Evolutionary conservation across 1,284 basidiomycete genomes (phyloP).

Genomic region (Pseudozyma tsukubaensis): DNA sequence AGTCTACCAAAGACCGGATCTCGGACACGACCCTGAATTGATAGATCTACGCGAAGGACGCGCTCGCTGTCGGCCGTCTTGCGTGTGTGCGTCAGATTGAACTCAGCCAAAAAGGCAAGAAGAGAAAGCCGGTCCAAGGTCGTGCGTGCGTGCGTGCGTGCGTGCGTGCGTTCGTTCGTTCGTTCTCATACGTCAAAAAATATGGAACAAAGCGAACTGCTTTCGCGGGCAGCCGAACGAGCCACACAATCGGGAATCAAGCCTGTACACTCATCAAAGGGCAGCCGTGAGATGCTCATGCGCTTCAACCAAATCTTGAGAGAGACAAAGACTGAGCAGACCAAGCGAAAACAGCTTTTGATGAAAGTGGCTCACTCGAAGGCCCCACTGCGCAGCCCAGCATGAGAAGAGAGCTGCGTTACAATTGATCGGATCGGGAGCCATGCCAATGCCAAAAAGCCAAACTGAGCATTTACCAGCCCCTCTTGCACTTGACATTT

Average conservation of each 20-base stretch:
- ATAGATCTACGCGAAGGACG: slow-evolving; percentile 14
- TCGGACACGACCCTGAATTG: slow-evolving; percentile 4
- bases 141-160: slow-evolving; percentile 7
- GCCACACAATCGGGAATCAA: not conserved
- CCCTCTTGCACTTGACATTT: not conserved
- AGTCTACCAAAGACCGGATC: not conserved
- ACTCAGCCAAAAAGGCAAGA: not conserved
- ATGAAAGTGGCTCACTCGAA: no score
- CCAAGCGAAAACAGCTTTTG: not conserved
- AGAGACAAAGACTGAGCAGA: not conserved
- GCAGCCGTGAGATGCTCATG: not conserved
- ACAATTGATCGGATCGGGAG: slow-evolving; percentile 6
- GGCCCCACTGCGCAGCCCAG: not conserved
- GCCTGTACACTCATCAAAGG: not conserved
- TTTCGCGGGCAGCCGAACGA: not conserved
- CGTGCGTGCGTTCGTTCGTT: not conserved
- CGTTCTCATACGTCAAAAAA: slow-evolving; percentile 3
- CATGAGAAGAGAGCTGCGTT: not conserved
- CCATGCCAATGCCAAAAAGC: no score
- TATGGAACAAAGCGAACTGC: not conserved
- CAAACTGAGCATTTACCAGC: slow-evolving; percentile 6
- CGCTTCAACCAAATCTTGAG: not conserved
- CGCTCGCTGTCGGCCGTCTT: slow-evolving; percentile 11
- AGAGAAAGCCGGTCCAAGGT: slow-evolving; percentile 5
- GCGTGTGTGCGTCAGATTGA: not conserved